Base-by-base conservation (phyloP, 352 stramenopile species). In the Phytophthora rubi region DNA sequence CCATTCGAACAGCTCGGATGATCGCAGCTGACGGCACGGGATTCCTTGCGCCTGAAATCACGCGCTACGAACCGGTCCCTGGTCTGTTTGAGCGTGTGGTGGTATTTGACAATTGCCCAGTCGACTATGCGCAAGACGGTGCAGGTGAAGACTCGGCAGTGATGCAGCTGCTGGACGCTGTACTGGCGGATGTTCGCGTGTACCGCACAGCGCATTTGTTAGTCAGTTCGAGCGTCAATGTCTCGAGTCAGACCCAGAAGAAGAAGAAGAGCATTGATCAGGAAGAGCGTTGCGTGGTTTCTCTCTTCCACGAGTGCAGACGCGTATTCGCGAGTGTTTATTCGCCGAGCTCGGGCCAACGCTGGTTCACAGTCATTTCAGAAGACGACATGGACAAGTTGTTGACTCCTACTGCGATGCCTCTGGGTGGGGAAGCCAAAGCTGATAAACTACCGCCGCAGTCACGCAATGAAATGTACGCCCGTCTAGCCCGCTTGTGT, bases 71-170 rank as follows among this genome's bases (percentile, higher is more conserved):
- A 10, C 86, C 88, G 0, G 57, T 92, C 0, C 53, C 76, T 9
- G 86, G 85, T 1, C 70, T 95, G 9, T 95, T 95, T 53, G 80
- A 82, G 54, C 84, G 59, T 32, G 86, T 93, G 12, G 63, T 95
- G 32, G 79, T 80, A 4, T 91, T 82, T 52, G 32, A 67, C 15
- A 85, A 92, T 54, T 72, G 62, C 9, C 56, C 55, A 8, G 67
- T 66, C 23, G 57, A 65, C 49, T 39, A 8, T 12, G 23, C 37
- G 6, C 47, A 63, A 6, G 53, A 73, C n/a, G 70, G 57, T 2
- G 70, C 66, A 53, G 66, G 56, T 28, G 75, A 78, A 51, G 49
- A 74, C 4, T 32, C n/a, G 2, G 77, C 77, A 0, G 61, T 75
- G 4, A 70, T 85, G 44, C 72, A 93, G 45, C 66, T 95, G 10